These are phyloP conservation scores for Arabidopsis arenosa DNA, from an alignment of 345 rosid genomes.

Conservation along the genomic window DNA sequence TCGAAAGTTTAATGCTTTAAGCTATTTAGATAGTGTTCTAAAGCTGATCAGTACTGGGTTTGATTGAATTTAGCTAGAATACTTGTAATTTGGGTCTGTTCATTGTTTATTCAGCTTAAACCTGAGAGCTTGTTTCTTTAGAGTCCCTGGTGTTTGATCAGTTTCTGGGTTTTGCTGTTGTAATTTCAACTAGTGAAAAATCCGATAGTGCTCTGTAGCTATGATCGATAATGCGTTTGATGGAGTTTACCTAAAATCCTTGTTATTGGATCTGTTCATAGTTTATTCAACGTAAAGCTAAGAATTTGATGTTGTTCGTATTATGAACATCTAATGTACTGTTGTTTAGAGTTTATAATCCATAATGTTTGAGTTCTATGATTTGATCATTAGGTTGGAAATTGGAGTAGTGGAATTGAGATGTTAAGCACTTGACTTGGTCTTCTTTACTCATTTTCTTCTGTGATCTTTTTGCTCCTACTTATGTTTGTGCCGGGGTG, in stretches of 20 bases:
- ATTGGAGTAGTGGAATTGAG: conserved; percentile 7
- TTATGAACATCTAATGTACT: neutral
- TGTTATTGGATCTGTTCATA: neutral
- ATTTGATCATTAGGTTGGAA: neutral
- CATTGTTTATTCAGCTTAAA: neutral
- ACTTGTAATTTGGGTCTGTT: conserved; percentile 16
- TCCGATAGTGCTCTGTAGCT: neutral
- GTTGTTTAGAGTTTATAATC: neutral
- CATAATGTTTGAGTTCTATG: neutral
- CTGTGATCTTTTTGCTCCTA: neutral
- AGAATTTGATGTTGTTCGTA: neutral
- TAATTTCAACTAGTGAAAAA: neutral
- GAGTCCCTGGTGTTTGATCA: neutral
- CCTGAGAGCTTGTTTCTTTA: conserved; percentile 1
- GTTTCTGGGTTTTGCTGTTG: neutral
- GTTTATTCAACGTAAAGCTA: no score
- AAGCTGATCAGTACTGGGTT: neutral
- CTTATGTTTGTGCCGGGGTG: neutral
- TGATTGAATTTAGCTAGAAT: neutral
- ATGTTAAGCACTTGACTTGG: conserved; percentile 1
- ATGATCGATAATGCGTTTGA: neutral
- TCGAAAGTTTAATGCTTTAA: neutral
- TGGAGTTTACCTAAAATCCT: neutral
- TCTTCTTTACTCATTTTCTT: conserved; percentile 8
- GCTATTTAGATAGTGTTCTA: neutral